A percentile compares a stretch with the other conserved stretches of the same genome.
Conservation (phyloP, 1,139 yeast genomes). For the Nadsonia starkeyi-henricii region DNA sequence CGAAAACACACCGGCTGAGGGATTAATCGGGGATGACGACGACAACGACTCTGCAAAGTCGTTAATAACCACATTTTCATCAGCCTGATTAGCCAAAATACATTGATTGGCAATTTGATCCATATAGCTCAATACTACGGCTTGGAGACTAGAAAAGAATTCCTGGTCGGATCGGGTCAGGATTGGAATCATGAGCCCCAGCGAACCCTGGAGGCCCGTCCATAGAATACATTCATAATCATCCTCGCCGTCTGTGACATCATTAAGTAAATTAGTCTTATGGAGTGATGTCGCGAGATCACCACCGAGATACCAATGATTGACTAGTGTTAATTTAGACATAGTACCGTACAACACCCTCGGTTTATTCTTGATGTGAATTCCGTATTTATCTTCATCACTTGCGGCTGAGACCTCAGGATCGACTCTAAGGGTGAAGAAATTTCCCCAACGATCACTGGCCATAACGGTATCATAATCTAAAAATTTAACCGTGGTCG, state of each 20-base stretch:
- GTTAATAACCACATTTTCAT: background rate
- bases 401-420: slow-evolving; percentile 34
- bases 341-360: slow-evolving; percentile 36
- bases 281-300: slow-evolving; percentile 59
- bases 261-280: slow-evolving; percentile 38
- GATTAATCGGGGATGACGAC: background rate
- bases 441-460: slow-evolving; percentile 84
- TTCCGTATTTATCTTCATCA: slow-evolving; percentile 39
- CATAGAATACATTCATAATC: slow-evolving; percentile 43
- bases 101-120: background rate
- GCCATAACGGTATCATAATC: slow-evolving; percentile 69
- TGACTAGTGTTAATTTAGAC: slow-evolving; percentile 36
- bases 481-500: slow-evolving; percentile 43
- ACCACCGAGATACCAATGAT: slow-evolving; percentile 46
- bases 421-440: slow-evolving; percentile 47
- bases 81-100: slow-evolving; percentile 41
- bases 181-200: slow-evolving; percentile 57
- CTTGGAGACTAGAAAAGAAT: background rate
- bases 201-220: slow-evolving; percentile 66
- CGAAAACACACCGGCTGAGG: background rate
- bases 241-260: slow-evolving; percentile 30
- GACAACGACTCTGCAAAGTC: background rate
- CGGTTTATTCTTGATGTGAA: slow-evolving; percentile 12
- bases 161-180: background rate
- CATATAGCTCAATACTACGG: background rate